Base-by-base conservation (phyloP, 306 rosid genomes). In the Citrullus amarus region DNA sequence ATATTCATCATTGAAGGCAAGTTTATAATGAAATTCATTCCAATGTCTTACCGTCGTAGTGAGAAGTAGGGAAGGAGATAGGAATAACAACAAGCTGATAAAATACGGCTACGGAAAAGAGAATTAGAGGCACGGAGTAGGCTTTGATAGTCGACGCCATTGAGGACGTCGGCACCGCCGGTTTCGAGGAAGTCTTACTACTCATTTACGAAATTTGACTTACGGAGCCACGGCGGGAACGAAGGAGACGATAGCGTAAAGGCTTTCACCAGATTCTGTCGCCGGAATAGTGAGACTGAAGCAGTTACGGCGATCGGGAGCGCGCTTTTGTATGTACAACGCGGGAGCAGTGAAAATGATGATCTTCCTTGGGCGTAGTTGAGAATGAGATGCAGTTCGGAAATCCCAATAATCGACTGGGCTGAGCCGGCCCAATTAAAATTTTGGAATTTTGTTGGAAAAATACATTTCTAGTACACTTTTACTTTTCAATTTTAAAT, bases 11-110 rank as follows among this genome's bases (percentile, higher is more conserved):
- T 15, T 2, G 17, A 32, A 63, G 11, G 16, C 17, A 14, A 43
- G 2, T 43, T 22, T 43, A 70, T 2, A 46, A 25, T 22, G 76
- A 70, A 43, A 25, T 6, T 44, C 17, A 4, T 44, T 43, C 54
- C 13, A 14, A 69, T 61, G 75, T 62, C 9, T 81, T 41, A 89
- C 98, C 90, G 68, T 90, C 94, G 79, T 92, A 94, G 62, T 92
- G 93, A 62, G 98, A 89, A 89, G 92, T 79, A 84, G 97, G 98
- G 70, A 88, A 93, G 36, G 96, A 86, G 51, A 88, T 89, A 81
- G 97, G 97, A 77, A 93, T 83, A 15, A 93, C 79, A 59, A 84
- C 76, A 72, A 93, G 96, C 82, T 93, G 98, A 79, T 86, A 93
- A 86, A 81, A 86, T 72, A 92, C 79, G 59, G 96, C 93, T 7